Evolutionary conservation across 2,329 filamentous ascomycete species (phyloP).

Genomic region (Raffaelea ambrosiae): DNA sequence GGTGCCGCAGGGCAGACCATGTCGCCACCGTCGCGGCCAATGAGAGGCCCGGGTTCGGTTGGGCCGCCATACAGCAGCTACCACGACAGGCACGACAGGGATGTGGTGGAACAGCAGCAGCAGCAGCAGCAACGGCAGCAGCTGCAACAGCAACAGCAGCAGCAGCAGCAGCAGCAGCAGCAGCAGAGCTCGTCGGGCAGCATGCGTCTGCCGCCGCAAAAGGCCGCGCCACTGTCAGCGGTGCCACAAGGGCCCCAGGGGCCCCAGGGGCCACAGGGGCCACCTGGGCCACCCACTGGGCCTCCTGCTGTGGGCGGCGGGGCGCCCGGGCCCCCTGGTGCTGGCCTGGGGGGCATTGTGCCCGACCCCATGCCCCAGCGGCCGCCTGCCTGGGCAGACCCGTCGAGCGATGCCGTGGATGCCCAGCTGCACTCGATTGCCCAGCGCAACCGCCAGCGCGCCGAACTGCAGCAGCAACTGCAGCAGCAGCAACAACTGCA

Average conservation of each 20-base stretch:
- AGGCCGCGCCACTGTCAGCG: neutral
- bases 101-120: conserved; percentile 5
- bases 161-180: too few relatives aligned
- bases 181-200: conserved; percentile 3
- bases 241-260: neutral
- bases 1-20: conserved; percentile 30
- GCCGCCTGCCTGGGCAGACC: conserved; percentile 13
- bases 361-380: conserved; percentile 9
- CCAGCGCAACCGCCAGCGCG: conserved; percentile 21
- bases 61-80: conserved; percentile 7
- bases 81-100: conserved; percentile 11
- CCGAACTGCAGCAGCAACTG: conserved; percentile 17
- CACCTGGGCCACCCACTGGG: too few relatives aligned
- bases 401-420: conserved; percentile 10
- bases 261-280: too few relatives aligned
- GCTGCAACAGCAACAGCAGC: too few relatives aligned
- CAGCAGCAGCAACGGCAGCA: neutral
- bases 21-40: conserved; percentile 32
- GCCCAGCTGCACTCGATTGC: conserved; percentile 24
- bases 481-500: neutral
- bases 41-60: conserved; percentile 3
- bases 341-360: too few relatives aligned
- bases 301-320: too few relatives aligned
- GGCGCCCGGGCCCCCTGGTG: too few relatives aligned
- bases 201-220: neutral